A percentile compares a stretch with the other conserved stretches of the same genome.
phyloP scores from a whole-genome alignment of 2,329 filamentous ascomycete genomes.

The Colletotrichum lindemuthianum region DNA sequence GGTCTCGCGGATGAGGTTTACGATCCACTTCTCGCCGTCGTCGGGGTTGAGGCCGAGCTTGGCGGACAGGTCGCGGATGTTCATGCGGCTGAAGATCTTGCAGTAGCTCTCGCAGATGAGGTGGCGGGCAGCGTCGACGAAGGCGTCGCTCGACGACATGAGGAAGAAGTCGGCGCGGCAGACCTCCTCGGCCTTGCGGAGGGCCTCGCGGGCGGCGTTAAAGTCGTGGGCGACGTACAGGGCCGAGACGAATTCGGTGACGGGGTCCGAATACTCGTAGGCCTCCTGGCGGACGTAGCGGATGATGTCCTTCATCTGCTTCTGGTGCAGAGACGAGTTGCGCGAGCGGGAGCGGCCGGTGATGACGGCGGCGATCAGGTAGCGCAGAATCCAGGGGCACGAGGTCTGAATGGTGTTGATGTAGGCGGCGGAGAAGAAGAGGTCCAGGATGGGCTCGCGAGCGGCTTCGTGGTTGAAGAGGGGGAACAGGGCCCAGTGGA shows the following conservation, averaged over 20 bases:
- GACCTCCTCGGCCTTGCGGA: slow-evolving; percentile 88
- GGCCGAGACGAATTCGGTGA: slow-evolving; percentile 96
- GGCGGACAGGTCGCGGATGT: slow-evolving; percentile 94
- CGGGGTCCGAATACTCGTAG: slow-evolving; percentile 96
- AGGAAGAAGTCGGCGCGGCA: slow-evolving; percentile 97
- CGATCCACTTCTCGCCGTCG: slow-evolving; percentile 99
- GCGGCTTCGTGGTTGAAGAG: slow-evolving; percentile 97
- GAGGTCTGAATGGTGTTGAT: slow-evolving; percentile 99
- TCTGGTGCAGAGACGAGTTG: slow-evolving; percentile 91
- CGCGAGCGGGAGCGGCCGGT: slow-evolving; percentile 85
- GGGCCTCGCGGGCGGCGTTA: slow-evolving; percentile 91
- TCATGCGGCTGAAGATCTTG: slow-evolving; percentile 99
- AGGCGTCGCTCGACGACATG: slow-evolving; percentile 81
- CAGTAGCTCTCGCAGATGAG: slow-evolving; percentile 99
- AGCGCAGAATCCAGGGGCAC: slow-evolving; percentile 96
- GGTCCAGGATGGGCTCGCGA: slow-evolving; percentile 89
- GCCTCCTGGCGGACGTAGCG: slow-evolving; percentile 96
- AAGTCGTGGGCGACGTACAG: slow-evolving; percentile 90
- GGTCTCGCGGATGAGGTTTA: slow-evolving; percentile 98
- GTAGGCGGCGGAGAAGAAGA: slow-evolving; percentile 96
- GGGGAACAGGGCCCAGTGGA: slow-evolving; percentile 98
- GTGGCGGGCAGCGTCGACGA: slow-evolving; percentile 94
- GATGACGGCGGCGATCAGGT: slow-evolving; percentile 93
- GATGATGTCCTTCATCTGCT: slow-evolving; percentile 97
- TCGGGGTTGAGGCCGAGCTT: slow-evolving; percentile 91